Conservation (phyloP, 805 yeast genomes). For the Kodamaea kakaduensis region DNA sequence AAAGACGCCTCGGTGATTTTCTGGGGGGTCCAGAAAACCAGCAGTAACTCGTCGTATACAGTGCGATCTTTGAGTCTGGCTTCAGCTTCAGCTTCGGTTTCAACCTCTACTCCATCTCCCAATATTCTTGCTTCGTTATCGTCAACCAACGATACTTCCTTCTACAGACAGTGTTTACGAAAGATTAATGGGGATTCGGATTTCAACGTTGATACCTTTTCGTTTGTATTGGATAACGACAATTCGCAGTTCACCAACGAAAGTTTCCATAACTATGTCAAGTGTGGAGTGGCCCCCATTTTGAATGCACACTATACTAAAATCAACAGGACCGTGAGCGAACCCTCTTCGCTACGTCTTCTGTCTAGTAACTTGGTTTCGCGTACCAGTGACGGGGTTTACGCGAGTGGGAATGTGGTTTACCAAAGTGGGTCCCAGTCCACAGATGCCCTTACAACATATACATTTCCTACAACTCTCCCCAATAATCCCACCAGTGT, state of each 20-base stretch:
- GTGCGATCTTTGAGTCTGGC: too few relatives aligned
- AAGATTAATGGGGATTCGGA: neutral
- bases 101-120: too few relatives aligned
- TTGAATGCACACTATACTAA: slow-evolving; percentile 32
- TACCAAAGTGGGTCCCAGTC: too few relatives aligned
- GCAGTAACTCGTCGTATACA: neutral
- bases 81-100: too few relatives aligned
- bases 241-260: slow-evolving; percentile 33
- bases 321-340: neutral
- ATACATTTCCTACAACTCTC: neutral
- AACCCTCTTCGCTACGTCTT: neutral
- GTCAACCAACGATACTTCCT: neutral
- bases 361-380: too few relatives aligned
- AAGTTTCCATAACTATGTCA: slow-evolving; percentile 36
- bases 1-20: neutral
- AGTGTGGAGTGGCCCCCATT: slow-evolving; percentile 67
- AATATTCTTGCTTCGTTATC: neutral
- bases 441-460: too few relatives aligned
- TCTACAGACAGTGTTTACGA: slow-evolving; percentile 1
- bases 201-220: slow-evolving; percentile 1
- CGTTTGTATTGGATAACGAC: slow-evolving; percentile 32
- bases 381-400: neutral
- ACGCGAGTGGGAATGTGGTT: too few relatives aligned
- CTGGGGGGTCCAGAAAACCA: neutral
- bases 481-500: neutral